Base-by-base conservation (phyloP, 2,329 filamentous ascomycete genomes). In the Colletotrichum endophyticum region DNA sequence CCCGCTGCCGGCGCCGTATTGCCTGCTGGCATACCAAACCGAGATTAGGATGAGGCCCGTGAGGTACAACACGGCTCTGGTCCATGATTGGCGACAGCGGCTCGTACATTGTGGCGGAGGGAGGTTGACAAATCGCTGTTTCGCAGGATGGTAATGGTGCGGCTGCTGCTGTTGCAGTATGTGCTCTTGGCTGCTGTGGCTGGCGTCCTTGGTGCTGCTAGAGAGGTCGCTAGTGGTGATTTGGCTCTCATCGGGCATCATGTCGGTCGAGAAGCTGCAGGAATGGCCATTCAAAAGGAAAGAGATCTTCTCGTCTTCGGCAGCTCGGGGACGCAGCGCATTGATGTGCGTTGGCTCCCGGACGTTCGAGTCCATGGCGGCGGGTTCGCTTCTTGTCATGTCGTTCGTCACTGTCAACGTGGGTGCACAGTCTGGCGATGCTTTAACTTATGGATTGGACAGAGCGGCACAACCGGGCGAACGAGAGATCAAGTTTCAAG, bases 41-140 rank as follows among this genome's bases (percentile, higher is more conserved):
- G 74, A 76, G 74, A 70, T 76, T 61, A 73, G 74, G 74, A 70
- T 76, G 74, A 76, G 74, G 74, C 36, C 74, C 74, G 74, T 76
- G 74, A 76, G 74, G 74, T n/a, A 76, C 71, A 61, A 64, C 59
- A 34, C 74, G 74, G 44, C 64, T 36, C 39, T 66, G 27, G 27
- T 73, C 74, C 70, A 76, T 73, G 59, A 67, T 64, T 56, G 59
- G 59, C 39, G 69, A 72, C 39, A 44, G n/a, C n/a, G 36, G 59
- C 34, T 69, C 39, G 49, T 66, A 61, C 71, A 74, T 76, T 63
- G 66, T 25, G 28, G 68, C 44, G 57, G 39, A 69, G 64, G 59
- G 59, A 2, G 6, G 36, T 59, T 34, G 49, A 49, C 67, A 49
- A 27, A 62, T 62, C 25, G 36, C 27, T 67, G 44, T 53, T 53